These are phyloP conservation scores for Phytophthora lateralis DNA, from an alignment of 352 stramenopile species.

Conservation along the genomic window DNA sequence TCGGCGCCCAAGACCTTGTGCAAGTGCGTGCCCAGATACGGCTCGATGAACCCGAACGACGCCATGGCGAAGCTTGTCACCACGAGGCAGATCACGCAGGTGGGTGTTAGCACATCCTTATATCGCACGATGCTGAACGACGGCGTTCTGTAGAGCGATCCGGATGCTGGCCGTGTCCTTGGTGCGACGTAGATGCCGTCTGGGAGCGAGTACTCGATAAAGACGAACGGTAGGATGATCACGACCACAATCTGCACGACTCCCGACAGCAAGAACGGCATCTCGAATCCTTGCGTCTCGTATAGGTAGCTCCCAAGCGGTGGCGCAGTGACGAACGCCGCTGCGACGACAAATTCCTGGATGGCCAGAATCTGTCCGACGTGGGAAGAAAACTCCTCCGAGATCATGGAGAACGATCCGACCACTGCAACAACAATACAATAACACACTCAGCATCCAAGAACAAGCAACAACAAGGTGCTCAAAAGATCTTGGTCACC, in stretches of 20 bases:
- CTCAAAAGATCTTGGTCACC: conserved; percentile 21
- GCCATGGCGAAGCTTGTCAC: conserved; percentile 67
- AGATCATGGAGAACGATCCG: conserved; percentile 68
- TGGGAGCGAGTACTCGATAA: conserved; percentile 77
- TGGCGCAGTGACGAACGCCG: conserved; percentile 64
- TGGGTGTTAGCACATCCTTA: conserved; percentile 60
- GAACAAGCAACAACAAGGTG: neutral
- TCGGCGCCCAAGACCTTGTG: conserved; percentile 61
- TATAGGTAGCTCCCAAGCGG: conserved; percentile 64
- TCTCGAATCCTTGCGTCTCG: conserved; percentile 53
- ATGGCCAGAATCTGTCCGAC: conserved; percentile 63
- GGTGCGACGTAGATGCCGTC: conserved; percentile 55
- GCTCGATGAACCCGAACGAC: conserved; percentile 78
- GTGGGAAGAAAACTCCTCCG: conserved; percentile 60
- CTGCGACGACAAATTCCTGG: conserved; percentile 72
- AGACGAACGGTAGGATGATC: conserved; percentile 70
- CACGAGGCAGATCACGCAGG: conserved; percentile 51
- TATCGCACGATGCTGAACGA: conserved; percentile 51
- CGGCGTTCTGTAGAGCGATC: conserved; percentile 21
- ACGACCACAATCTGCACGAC: conserved; percentile 64
- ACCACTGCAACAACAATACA: conserved; percentile 42
- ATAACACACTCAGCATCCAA: neutral
- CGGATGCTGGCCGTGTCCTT: conserved; percentile 15
- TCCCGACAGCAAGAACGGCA: conserved; percentile 66
- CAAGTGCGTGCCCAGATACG: conserved; percentile 65